Base-by-base conservation (phyloP, 139 green algal species). In the Volvox reticuliferus region DNA sequence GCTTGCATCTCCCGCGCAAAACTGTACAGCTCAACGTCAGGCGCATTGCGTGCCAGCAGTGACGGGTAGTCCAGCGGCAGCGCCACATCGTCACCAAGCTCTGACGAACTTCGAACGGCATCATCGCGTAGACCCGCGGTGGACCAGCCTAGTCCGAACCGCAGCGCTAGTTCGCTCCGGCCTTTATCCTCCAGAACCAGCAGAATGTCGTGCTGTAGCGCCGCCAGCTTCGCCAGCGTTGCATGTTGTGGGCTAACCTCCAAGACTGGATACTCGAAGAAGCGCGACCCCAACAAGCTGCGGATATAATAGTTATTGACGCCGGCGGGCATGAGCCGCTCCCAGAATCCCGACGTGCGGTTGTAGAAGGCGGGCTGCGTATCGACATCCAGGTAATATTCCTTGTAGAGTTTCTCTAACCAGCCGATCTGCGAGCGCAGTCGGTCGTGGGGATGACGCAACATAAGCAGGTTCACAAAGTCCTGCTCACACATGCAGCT, bases 291-390 rank as follows among this genome's bases (percentile, higher is more conserved):
- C 84, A 93, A 65, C 84, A 93, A 68, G 17, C 69, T 86, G 82
- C 92, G 86, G 21, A 89, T 92, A 89, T 91, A 94, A 75, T 94
- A 94, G 89, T 94, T 94, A 89, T 94, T 93, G 17, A 93, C 92
- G 73, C 61, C 92, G 2, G 89, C 89, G 13, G 92, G 92, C 81
- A 94, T 37, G 35, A 94, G 76, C 0, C 86, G 86, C 88, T 94
- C 92, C 92, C 92, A 94, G 82, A 94, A 94, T 35, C 86, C 87
- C 1, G 71, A 78, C 22, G 89, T 91, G 86, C 89, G 92, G 79
- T 91, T 91, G 0, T 76, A 9, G 44, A 93, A 93, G 30, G 79
- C 79, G 14, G 1, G 61, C 55, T 91, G 89, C 13, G 80, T 91
- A 44, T 93, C 87, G 9, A 87, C 85, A 22, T 91, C 89, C 18